Evolutionary conservation across 164 flowering plant genomes (phyloP).

Genomic region (Saururus chinensis): DNA sequence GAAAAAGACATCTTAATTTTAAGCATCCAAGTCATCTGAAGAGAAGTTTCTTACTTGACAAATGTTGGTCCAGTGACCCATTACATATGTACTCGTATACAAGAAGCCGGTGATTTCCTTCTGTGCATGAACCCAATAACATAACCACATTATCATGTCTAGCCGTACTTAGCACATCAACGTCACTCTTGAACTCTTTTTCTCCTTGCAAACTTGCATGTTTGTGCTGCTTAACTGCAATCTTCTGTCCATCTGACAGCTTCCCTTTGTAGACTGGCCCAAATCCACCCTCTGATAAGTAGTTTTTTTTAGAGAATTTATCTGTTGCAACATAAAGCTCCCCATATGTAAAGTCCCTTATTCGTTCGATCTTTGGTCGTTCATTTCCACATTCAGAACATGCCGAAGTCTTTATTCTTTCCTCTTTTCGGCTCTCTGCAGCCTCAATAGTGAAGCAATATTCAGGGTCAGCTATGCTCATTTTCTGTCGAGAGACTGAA

Average conservation of each 20-base stretch:
- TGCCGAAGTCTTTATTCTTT: slow-evolving; percentile 8
- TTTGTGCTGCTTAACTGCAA: slow-evolving; percentile 52
- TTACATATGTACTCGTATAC: slow-evolving; percentile 56
- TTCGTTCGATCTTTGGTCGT: slow-evolving; percentile 33
- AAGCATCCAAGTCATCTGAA: too few species aligned
- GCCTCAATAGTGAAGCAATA: slow-evolving; percentile 1
- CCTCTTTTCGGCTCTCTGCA: slow-evolving; percentile 8
- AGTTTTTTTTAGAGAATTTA: slow-evolving; percentile 28
- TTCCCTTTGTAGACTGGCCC: slow-evolving; percentile 46
- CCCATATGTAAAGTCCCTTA: slow-evolving; percentile 29
- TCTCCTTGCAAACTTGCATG: slow-evolving; percentile 48
- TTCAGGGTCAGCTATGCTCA: slow-evolving; percentile 9
- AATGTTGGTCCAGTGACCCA: slow-evolving; percentile 47
- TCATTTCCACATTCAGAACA: slow-evolving; percentile 34
- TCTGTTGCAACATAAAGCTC: slow-evolving; percentile 42
- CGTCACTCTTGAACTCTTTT: slow-evolving; percentile 43
- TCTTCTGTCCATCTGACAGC: slow-evolving; percentile 24
- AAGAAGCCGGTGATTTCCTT: slow-evolving; percentile 41
- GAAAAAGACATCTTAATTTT: too few species aligned
- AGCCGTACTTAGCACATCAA: slow-evolving; percentile 39
- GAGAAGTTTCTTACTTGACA: slow-evolving; percentile 28
- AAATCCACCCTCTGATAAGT: slow-evolving; percentile 52
- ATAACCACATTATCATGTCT: slow-evolving; percentile 49
- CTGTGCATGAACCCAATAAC: slow-evolving; percentile 51
- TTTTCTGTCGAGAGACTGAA: slow-evolving; percentile 3